Evolutionary conservation across 2,329 filamentous ascomycete species (phyloP), one percentile per base, ranked within the genome.

Genomic region (Colletotrichum sp.): DNA sequence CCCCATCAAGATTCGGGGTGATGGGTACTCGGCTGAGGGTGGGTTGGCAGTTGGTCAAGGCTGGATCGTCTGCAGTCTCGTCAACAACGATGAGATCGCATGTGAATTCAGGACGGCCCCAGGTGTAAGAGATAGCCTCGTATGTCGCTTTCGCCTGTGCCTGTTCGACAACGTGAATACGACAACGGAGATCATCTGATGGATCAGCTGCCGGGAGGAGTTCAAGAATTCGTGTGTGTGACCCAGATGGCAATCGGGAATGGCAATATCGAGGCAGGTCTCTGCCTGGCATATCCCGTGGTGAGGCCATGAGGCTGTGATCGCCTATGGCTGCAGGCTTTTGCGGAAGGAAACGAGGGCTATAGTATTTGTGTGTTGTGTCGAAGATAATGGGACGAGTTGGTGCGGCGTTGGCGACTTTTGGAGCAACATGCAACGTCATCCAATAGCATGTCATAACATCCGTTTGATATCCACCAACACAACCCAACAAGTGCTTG

Each of bases 31-130:
- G 44, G 44, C n/a, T 2, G 10, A 13, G 44, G 10, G 10, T 13
- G n/a, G 0, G 2, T 7, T 21, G 44, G 10, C n/a, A 21, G 1
- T 49, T 1, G 44, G n/a, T 0, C 4, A 1, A 49, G 6, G 3
- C n/a, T 6, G 3, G 3, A 12, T 21, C 7, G n/a, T 49, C 44
- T 6, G 7, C 6, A 5, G 0, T 6, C 2, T 49, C n/a, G 44
- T 21, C 44, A 52, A 52, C n/a, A 5, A 52, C 6, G 44, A 52
- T 4, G 44, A 52, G 44, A 21, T 21, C 3, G 44, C n/a, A 21
- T 2, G 44, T 21, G 44, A 52, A 21, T 3, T 52, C 44, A 1
- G 44, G 44, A 7, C n/a, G 6, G 1, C 44, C 44, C 44, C 44
- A 52, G 2, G 44, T 21, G 44, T 52, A 52, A 13, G 44, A 52